Conservation (phyloP, 73 alveolate species). For the Loxodes magnus region DNA sequence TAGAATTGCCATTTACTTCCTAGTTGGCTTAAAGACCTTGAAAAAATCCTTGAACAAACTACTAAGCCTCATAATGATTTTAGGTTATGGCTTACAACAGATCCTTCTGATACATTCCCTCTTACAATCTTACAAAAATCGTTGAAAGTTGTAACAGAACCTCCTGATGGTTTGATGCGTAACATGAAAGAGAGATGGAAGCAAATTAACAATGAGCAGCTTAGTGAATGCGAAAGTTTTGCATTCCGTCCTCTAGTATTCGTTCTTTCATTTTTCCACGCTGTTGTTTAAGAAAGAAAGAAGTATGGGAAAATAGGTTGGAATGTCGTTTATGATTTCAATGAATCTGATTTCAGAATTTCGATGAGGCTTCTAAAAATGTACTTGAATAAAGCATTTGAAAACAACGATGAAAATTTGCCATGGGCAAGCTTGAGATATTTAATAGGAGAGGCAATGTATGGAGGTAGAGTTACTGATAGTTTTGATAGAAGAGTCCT, state of each 20-base stretch:
- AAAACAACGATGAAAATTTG: constrained; percentile 70
- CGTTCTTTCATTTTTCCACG: constrained; percentile 94
- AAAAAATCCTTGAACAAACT: constrained; percentile 76
- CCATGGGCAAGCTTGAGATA: constrained; percentile 89
- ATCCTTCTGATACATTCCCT: constrained; percentile 85
- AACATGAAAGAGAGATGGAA: constrained; percentile 76
- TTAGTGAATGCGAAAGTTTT: constrained; percentile 41
- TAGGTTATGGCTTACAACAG: constrained; percentile 71
- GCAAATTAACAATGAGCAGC: constrained; percentile 67
- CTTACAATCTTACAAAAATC: constrained; percentile 81
- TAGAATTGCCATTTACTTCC: constrained; percentile 91
- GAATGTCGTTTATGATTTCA: constrained; percentile 96
- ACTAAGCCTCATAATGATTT: constrained; percentile 84
- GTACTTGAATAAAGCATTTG: constrained; percentile 79
- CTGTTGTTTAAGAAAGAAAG: constrained; percentile 87
- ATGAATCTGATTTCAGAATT: constrained; percentile 94
- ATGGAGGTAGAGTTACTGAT: constrained; percentile 97
- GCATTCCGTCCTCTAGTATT: constrained; percentile 68
- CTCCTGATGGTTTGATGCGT: constrained; percentile 93
- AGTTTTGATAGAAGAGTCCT: constrained; percentile 75
- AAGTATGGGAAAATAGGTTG: constrained; percentile 97
- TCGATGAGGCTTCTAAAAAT: constrained; percentile 61
- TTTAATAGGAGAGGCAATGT: constrained; percentile 96
- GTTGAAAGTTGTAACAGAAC: constrained; percentile 88
- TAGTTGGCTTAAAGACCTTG: constrained; percentile 69